Base-by-base conservation (phyloP, 2,329 filamentous ascomycete genomes). In the Arachnomyces sp. region DNA sequence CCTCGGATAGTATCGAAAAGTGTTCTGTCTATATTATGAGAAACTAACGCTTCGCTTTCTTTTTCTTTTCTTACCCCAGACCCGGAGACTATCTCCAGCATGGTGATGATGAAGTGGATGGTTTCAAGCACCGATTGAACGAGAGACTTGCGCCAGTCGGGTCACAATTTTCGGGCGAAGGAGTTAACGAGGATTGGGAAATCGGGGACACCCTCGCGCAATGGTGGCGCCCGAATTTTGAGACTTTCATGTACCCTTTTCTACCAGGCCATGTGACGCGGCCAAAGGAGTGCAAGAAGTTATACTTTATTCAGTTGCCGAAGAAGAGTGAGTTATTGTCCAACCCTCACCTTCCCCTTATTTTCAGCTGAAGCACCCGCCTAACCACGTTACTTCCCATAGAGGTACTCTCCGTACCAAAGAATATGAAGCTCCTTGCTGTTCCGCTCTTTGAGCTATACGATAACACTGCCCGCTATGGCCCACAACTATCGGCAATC, bases 221-320 rank as follows among this genome's bases (percentile, higher is more conserved):
- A 68, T 98, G 92, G 92, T 98, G 90, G 88, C 77, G 92, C 43
- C 92, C 92, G 39, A 98, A 96, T 71, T 95, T 96, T 61, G 92
- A 98, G 73, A 96, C 92, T 2, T 96, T 96, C 73, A 95, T 98
- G 88, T 98, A 98, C 62, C 92, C 92, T 1, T 98, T 95, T 65
- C 83, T 96, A 42, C 92, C 92, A 6, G 87, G 89, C 13, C 92
- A 98, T 67, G 87, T 95, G 47, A 95, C 90, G 13, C 75, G 92
- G 38, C 92, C 92, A 6, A 98, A 98, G 72, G 92, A 98, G 71
- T 95, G 90, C 72, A 98, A 98, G 74, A 98, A 98, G 74, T 75
- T 96, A 31, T 98, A 96, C 66, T 88, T 96, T 47, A 95, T 98
- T 50, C 86, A 95, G 62, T 72, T 98, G 18, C 92, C 92, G 0